phyloP scores from a whole-genome alignment of 371 early-diverging fungal species.

The Gilbertella persicaria region DNA sequence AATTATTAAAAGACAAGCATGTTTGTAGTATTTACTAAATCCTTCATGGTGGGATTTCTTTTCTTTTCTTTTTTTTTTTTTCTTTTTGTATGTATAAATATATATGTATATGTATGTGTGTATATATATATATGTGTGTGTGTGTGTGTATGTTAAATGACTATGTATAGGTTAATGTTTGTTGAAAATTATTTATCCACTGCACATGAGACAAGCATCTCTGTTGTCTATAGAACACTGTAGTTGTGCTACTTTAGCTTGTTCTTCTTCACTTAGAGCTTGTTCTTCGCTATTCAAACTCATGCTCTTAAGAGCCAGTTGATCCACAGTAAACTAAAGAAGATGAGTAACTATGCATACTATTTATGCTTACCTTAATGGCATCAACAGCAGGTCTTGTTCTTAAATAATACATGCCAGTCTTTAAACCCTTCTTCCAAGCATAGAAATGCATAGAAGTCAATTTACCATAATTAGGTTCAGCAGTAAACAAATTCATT shows the following conservation, averaged over 20 bases:
- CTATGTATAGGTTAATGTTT: no score
- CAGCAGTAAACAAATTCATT: conserved; percentile 96
- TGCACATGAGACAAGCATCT: conserved; percentile 92
- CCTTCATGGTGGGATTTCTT: background rate
- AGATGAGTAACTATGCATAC: background rate
- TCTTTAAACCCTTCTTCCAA: conserved; percentile 98
- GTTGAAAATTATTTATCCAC: conserved; percentile 75
- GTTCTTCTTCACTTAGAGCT: conserved; percentile 32
- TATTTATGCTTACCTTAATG: conserved; percentile 68
- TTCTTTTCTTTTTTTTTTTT: background rate
- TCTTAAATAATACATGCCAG: conserved; percentile 99
- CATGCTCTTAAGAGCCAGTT: conserved; percentile 53
- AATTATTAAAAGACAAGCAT: background rate
- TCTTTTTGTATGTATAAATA: conserved; percentile 1
- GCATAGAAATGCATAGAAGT: conserved; percentile 99
- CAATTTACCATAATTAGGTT: conserved; percentile 89
- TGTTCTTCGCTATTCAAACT: conserved; percentile 43
- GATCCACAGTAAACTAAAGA: conserved; percentile 69
- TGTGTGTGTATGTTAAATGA: background rate
- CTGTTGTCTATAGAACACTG: conserved; percentile 88
- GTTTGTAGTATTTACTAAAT: background rate
- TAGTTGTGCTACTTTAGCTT: conserved; percentile 36
- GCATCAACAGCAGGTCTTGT: conserved; percentile 98
- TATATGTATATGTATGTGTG: background rate
- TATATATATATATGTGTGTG: background rate